Evolutionary conservation across 345 rosid genomes (phyloP).

Genomic region (Gossypioides kirkii): DNA sequence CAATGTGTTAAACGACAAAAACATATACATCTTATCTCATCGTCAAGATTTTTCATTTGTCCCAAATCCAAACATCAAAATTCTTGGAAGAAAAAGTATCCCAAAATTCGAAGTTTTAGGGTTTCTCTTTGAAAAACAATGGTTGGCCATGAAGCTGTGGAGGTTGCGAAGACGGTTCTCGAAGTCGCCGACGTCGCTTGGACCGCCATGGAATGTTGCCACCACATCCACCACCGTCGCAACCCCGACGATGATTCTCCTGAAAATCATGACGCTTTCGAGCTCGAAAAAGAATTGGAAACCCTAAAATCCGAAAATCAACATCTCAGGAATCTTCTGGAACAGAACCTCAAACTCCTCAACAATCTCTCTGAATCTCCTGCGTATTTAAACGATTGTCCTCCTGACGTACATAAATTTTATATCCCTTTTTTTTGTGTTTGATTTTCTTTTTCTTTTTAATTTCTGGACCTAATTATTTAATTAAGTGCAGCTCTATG

Average conservation of each 20-base stretch:
- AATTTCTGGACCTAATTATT: background rate
- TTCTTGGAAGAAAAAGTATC: background rate
- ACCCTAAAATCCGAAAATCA: slow-evolving; percentile 53
- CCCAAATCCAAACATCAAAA: no score
- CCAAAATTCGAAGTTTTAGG: background rate
- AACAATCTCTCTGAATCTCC: slow-evolving; percentile 68
- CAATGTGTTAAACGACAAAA: slow-evolving; percentile 11
- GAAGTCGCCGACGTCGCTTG: slow-evolving; percentile 96
- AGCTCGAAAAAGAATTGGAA: slow-evolving; percentile 38
- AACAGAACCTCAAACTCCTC: slow-evolving; percentile 70
- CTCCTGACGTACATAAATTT: slow-evolving; percentile 43
- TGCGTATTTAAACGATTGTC: slow-evolving; percentile 53
- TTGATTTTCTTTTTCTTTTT: background rate
- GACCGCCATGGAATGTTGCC: slow-evolving; percentile 66
- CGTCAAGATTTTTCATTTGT: background rate
- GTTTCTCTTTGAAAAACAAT: slow-evolving; percentile 12
- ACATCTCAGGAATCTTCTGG: slow-evolving; percentile 53
- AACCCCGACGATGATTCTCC: slow-evolving; percentile 10
- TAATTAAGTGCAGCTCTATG: slow-evolving; percentile 44
- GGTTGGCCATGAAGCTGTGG: slow-evolving; percentile 60
- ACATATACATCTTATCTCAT: background rate
- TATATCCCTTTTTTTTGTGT: background rate
- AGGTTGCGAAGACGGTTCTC: slow-evolving; percentile 87
- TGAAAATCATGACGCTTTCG: slow-evolving; percentile 7
- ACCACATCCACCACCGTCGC: slow-evolving; percentile 42